Conservation (phyloP, 179 eudicot genomes). For the Sideroxylon spinosum region DNA sequence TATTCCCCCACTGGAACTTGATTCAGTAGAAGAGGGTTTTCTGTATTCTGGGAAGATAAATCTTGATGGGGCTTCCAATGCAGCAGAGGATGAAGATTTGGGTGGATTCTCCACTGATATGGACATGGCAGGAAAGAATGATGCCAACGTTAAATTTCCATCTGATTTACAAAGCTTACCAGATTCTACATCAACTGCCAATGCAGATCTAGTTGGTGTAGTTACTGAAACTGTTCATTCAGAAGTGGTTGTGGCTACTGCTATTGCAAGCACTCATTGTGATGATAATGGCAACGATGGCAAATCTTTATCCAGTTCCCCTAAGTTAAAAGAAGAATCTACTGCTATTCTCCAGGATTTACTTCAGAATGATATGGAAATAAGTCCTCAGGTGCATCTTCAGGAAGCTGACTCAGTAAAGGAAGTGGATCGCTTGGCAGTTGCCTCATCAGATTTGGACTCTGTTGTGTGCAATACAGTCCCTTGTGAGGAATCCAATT, state of each 20-base stretch:
- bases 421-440: conserved; percentile 24
- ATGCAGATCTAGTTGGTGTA: conserved; percentile 19
- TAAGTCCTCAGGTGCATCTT: conserved; percentile 11
- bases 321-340: conserved; percentile 25
- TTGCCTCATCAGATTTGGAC: conserved; percentile 22
- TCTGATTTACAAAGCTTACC: conserved; percentile 18
- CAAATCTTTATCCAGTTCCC: conserved; percentile 15
- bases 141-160: conserved; percentile 14
- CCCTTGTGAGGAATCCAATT: conserved; percentile 23
- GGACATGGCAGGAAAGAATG: conserved; percentile 17
- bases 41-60: conserved; percentile 9
- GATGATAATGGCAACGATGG: conserved; percentile 18
- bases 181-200: conserved; percentile 17
- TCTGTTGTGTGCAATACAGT: conserved; percentile 18
- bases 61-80: conserved; percentile 13
- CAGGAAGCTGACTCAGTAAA: conserved; percentile 20
- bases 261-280: conserved; percentile 11
- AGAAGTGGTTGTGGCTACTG: conserved; percentile 19
- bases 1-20: conserved; percentile 18
- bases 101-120: conserved; percentile 1
- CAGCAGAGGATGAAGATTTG: conserved; percentile 13
- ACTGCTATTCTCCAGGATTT: conserved; percentile 23
- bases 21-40: conserved; percentile 18
- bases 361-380: conserved; percentile 26
- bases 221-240: conserved; percentile 16